A percentile compares a stretch with the other conserved stretches of the same genome.
Conservation (phyloP, 257 asterid genomes). For the Nicotiana obtusifolia region DNA sequence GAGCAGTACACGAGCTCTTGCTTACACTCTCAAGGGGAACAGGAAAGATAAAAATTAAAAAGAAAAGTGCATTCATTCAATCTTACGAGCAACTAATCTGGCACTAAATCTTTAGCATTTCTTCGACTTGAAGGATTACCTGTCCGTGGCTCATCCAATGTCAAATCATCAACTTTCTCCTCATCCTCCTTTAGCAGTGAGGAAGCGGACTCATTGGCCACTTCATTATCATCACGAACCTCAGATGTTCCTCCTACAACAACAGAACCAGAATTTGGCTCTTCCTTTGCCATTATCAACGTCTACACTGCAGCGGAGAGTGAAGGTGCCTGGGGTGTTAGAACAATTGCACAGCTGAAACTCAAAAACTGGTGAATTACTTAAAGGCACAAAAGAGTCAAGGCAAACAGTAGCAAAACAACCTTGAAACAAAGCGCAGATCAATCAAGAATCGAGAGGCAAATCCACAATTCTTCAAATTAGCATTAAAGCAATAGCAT, state of each 20-base stretch:
- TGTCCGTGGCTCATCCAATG: constrained; percentile 49
- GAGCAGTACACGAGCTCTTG: background rate
- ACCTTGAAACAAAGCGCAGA: too few relatives aligned
- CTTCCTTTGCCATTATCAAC: constrained; percentile 16
- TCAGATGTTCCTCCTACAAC: constrained; percentile 34
- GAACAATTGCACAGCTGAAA: background rate
- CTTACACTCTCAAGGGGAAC: background rate
- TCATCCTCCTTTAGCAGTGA: constrained; percentile 34
- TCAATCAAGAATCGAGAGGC: too few relatives aligned
- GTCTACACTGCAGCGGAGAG: constrained; percentile 8
- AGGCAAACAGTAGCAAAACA: too few relatives aligned
- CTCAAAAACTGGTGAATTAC: background rate
- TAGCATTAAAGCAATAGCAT: too few relatives aligned
- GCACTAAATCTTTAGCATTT: background rate
- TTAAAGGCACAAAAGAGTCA: background rate
- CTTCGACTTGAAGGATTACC: constrained; percentile 26
- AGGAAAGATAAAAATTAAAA: too few relatives aligned
- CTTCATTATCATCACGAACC: constrained; percentile 23
- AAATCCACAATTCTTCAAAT: too few relatives aligned
- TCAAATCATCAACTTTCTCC: constrained; percentile 48
- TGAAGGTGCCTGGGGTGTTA: background rate
- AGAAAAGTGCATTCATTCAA: background rate
- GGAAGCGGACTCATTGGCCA: constrained; percentile 27
- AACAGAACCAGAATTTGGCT: constrained; percentile 5
- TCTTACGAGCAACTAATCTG: background rate